Percentiles rank a stretch among this genome's conserved stretches.
Evolutionary conservation across 805 yeast species (phyloP).

Genomic region (Starmerella apicola): DNA sequence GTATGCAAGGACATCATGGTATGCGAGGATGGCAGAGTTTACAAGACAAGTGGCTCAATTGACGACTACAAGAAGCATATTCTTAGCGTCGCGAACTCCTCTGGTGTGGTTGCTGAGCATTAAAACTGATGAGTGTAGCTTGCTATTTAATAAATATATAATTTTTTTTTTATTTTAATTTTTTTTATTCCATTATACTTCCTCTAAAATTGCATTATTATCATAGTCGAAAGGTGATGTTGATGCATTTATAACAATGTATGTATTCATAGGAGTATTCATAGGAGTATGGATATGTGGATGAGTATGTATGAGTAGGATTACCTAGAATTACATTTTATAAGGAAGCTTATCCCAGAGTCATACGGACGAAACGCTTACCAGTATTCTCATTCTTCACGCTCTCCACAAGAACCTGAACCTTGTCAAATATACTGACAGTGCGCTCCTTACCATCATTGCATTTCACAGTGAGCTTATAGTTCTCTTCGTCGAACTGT

Average conservation of each 20-base stretch:
- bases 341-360: conserved; percentile 19
- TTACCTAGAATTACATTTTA: too few species aligned
- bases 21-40: conserved; percentile 73
- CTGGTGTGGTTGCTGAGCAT: conserved; percentile 88
- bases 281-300: too few species aligned
- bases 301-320: too few species aligned
- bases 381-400: conserved; percentile 78
- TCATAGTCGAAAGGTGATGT: not conserved
- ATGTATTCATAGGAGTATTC: too few species aligned
- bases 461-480: conserved; percentile 45
- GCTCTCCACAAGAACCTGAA: conserved; percentile 69
- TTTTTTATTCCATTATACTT: not conserved
- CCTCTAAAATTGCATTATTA: not conserved
- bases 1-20: conserved; percentile 96
- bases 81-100: conserved; percentile 57
- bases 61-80: conserved; percentile 84
- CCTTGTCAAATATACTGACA: conserved; percentile 70
- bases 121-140: conserved; percentile 29
- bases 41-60: conserved; percentile 67
- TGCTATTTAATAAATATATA: not conserved
- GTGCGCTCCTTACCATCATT: conserved; percentile 34
- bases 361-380: conserved; percentile 77
- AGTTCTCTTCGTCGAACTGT: conserved; percentile 62
- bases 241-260: not conserved
- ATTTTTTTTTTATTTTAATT: not conserved